Percentiles rank a stretch among this genome's conserved stretches.
phyloP scores from a whole-genome alignment of 2,329 filamentous ascomycete species.

The Colletotrichum costaricense region DNA sequence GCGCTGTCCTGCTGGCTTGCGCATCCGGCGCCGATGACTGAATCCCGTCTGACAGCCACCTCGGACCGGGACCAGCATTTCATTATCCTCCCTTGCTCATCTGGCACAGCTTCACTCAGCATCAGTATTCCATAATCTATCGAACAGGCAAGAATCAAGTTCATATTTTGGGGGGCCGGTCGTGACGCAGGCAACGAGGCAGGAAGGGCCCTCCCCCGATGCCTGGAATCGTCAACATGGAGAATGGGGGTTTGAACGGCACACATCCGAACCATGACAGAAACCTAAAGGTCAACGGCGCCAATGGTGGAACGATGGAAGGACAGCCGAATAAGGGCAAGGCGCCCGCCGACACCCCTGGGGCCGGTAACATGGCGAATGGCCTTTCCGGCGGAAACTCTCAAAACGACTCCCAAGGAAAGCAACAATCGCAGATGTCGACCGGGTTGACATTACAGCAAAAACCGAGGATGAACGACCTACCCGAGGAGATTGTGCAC shows the following conservation, averaged over 20 bases:
- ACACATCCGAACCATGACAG: constrained; percentile 67
- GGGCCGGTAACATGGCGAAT: constrained; percentile 39
- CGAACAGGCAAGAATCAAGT: neutral
- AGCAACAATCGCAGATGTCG: constrained; percentile 31
- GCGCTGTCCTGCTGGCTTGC: constrained; percentile 26
- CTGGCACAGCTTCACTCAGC: constrained; percentile 1
- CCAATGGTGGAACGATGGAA: constrained; percentile 50
- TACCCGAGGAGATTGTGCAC: constrained; percentile 74
- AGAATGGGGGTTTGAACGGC: constrained; percentile 64
- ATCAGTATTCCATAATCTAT: neutral
- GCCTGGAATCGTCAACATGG: constrained; percentile 67
- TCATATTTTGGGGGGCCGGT: constrained; percentile 25
- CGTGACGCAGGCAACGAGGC: constrained; percentile 33
- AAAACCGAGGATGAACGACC: constrained; percentile 60
- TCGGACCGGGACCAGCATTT: constrained; percentile 24
- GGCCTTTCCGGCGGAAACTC: constrained; percentile 31
- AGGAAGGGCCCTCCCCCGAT: constrained; percentile 47
- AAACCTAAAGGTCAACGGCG: constrained; percentile 56
- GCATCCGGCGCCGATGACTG: constrained; percentile 37
- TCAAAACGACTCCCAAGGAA: constrained; percentile 36
- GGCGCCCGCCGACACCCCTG: constrained; percentile 37
- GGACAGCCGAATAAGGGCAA: constrained; percentile 48
- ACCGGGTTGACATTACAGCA: constrained; percentile 29
- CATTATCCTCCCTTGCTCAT: constrained; percentile 1
- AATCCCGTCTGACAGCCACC: constrained; percentile 16